phyloP scores from a whole-genome alignment of 345 rosid genomes.

The Syzygium jambos region DNA sequence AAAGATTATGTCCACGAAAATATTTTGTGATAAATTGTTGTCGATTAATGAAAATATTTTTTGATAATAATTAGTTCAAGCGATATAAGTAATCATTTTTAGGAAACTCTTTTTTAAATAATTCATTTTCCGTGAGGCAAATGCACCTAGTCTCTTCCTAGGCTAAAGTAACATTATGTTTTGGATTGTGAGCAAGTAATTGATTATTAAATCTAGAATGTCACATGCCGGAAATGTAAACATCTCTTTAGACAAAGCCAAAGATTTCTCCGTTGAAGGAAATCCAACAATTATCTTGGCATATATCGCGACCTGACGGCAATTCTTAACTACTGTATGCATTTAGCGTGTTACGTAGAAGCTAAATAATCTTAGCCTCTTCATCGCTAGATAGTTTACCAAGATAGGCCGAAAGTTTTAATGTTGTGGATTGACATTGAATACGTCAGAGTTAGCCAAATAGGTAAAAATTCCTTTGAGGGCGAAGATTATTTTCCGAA shows the following conservation, averaged over 20 bases:
- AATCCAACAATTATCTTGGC: neutral
- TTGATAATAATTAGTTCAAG: too few relatives aligned
- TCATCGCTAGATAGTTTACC: neutral
- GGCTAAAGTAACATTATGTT: neutral
- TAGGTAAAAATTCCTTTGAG: neutral
- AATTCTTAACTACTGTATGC: neutral
- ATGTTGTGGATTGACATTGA: neutral
- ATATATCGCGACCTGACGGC: neutral
- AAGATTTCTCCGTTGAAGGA: neutral
- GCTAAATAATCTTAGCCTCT: neutral
- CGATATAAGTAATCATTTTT: too few relatives aligned
- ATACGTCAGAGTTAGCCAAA: neutral
- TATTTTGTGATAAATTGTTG: too few relatives aligned
- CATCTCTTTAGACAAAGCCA: neutral
- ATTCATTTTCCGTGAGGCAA: too few relatives aligned
- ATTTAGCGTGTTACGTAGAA: neutral
- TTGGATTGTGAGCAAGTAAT: neutral
- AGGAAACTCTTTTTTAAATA: too few relatives aligned
- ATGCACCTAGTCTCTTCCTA: neutral
- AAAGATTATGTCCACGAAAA: neutral
- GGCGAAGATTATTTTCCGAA: neutral
- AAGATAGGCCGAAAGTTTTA: neutral
- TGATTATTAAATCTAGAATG: neutral
- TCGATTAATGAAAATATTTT: too few relatives aligned
- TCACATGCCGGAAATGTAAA: neutral